These are phyloP conservation scores for Graphilbum sp. DNA, from an alignment of 2,329 filamentous ascomycete species.

Conservation along the genomic window DNA sequence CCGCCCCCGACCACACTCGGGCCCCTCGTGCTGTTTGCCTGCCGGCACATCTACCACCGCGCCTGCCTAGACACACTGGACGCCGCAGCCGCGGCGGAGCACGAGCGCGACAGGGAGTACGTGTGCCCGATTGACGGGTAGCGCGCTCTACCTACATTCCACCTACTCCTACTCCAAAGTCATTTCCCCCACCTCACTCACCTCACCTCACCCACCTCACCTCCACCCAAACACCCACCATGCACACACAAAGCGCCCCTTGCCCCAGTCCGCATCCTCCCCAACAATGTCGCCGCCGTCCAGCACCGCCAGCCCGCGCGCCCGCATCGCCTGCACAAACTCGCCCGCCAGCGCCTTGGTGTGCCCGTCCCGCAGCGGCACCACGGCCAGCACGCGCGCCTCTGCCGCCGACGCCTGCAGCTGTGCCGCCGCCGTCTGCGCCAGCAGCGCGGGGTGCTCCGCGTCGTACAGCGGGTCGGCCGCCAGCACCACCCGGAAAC, in stretches of 20 bases:
- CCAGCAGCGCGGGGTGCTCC: slow-evolving; percentile 61
- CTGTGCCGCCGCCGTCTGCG: slow-evolving; percentile 51
- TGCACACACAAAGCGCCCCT: slow-evolving; percentile 17
- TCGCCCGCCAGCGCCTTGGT: slow-evolving; percentile 41
- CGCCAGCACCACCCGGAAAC: slow-evolving; percentile 51
- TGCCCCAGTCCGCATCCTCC: slow-evolving; percentile 54
- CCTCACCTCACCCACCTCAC: no score
- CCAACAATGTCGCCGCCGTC: slow-evolving; percentile 48
- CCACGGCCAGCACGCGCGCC: slow-evolving; percentile 50
- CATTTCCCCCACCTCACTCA: no score
- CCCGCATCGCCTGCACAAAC: slow-evolving; percentile 45
- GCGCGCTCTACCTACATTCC: no score
- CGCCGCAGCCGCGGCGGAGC: slow-evolving; percentile 21
- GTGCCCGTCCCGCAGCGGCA: slow-evolving; percentile 60
- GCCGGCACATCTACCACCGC: slow-evolving; percentile 55
- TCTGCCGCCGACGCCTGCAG: slow-evolving; percentile 39
- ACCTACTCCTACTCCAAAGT: no score
- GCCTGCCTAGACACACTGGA: slow-evolving; percentile 51
- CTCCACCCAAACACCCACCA: slow-evolving; percentile 10
- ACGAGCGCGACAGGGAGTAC: slow-evolving; percentile 23
- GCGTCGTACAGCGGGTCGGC: slow-evolving; percentile 82
- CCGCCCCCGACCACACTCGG: slow-evolving; percentile 30
- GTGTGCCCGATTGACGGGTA: slow-evolving; percentile 41
- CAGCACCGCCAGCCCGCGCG: slow-evolving; percentile 36
- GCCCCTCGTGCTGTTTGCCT: slow-evolving; percentile 50